Evolutionary conservation across 2,329 filamentous ascomycete genomes (phyloP).

Genomic region (Fusarium redolens): DNA sequence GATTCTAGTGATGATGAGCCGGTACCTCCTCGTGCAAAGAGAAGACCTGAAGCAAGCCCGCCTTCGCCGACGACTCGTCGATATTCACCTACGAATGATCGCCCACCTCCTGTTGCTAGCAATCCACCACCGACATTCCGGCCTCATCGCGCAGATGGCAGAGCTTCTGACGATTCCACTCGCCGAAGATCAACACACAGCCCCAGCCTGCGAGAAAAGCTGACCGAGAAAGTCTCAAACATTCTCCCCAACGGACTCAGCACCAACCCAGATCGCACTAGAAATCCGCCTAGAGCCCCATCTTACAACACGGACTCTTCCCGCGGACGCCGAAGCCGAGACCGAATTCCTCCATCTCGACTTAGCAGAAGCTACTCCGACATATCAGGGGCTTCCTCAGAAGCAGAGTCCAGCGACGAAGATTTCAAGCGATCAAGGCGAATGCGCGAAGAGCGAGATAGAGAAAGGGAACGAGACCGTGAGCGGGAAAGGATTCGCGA

Average conservation of each 20-base stretch:
- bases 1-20: constrained; percentile 57
- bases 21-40: constrained; percentile 44
- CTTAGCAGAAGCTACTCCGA: constrained; percentile 58
- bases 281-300: constrained; percentile 51
- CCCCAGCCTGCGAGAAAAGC: constrained; percentile 57
- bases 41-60: constrained; percentile 43
- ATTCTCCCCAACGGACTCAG: constrained; percentile 54
- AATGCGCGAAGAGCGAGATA: constrained; percentile 45
- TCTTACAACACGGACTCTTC: constrained; percentile 47
- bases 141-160: constrained; percentile 49
- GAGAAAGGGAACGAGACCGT: constrained; percentile 44
- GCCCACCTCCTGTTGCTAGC: constrained; percentile 45
- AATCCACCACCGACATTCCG: constrained; percentile 44
- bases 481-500: constrained; percentile 48
- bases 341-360: constrained; percentile 55
- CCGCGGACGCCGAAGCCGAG: constrained; percentile 53
- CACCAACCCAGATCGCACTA: constrained; percentile 48
- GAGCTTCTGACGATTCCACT: constrained; percentile 48
- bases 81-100: constrained; percentile 45
- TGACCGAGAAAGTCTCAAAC: constrained; percentile 58
- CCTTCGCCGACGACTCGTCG: constrained; percentile 49
- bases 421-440: constrained; percentile 43
- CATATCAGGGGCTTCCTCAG: constrained; percentile 51
- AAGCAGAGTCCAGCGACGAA: constrained; percentile 49
- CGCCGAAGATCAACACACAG: constrained; percentile 50